Conservation (phyloP, 1,284 basidiomycete species). For the Coriolopsis trogii region DNA sequence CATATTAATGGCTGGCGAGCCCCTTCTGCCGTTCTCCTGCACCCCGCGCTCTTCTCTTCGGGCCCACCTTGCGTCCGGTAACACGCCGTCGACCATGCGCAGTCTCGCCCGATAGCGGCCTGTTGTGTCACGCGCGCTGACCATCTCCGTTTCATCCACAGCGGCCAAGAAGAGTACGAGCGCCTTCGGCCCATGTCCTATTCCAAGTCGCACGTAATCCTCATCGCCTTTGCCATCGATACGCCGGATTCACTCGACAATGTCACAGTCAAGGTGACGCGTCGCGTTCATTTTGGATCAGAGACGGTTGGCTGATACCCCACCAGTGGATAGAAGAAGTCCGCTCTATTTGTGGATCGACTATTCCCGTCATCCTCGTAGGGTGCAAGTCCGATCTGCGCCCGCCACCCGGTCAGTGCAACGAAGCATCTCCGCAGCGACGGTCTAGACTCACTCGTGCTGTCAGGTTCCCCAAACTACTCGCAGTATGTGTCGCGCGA, state of each 20-base stretch:
- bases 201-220: conserved; percentile 97
- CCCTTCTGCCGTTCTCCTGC: neutral
- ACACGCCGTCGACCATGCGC: neutral
- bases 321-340: conserved; percentile 96
- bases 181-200: conserved; percentile 94
- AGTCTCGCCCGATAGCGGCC: neutral
- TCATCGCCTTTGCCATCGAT: conserved; percentile 96
- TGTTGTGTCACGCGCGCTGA: conserved; percentile 10
- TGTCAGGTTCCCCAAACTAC: conserved; percentile 21
- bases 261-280: conserved; percentile 90
- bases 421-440: neutral
- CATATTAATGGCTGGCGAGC: neutral
- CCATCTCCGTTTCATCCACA: conserved; percentile 5
- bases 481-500: conserved; percentile 65
- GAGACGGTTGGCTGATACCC: neutral
- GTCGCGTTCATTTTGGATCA: neutral
- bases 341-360: conserved; percentile 85
- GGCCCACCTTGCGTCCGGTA: conserved; percentile 6
- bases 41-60: neutral
- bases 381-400: conserved; percentile 89
- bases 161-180: conserved; percentile 35
- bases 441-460: neutral
- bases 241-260: conserved; percentile 97
- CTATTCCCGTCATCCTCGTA: conserved; percentile 82
- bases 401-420: conserved; percentile 34